Conservation (phyloP, 106 monocot species). For the Narthecium ossifragum region DNA sequence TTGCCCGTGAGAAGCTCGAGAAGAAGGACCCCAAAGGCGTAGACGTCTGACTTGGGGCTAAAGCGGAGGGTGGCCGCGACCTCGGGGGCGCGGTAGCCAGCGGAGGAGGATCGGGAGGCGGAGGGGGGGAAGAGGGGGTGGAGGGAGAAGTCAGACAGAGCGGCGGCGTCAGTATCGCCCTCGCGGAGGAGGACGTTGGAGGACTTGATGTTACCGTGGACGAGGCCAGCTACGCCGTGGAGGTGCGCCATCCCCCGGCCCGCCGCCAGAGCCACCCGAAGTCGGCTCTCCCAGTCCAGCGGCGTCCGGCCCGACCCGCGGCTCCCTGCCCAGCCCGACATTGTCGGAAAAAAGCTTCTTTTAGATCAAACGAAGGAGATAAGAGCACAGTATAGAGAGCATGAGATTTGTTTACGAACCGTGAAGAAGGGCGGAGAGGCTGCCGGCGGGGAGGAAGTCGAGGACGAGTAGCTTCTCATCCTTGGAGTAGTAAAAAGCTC, state of each 20-base stretch:
- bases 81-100: constrained; percentile 46
- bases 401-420: background rate
- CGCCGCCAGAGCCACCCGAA: constrained; percentile 33
- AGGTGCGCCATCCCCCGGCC: constrained; percentile 52
- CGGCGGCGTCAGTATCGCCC: constrained; percentile 18
- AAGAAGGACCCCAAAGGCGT: constrained; percentile 49
- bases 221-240: constrained; percentile 28
- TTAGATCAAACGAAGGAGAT: background rate
- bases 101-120: constrained; percentile 13
- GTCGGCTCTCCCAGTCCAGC: constrained; percentile 38
- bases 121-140: constrained; percentile 11
- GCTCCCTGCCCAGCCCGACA: constrained; percentile 10
- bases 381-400: background rate
- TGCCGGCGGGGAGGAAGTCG: constrained; percentile 38
- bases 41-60: constrained; percentile 34
- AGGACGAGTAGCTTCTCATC: constrained; percentile 50
- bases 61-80: constrained; percentile 16
- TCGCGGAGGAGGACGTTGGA: constrained; percentile 54
- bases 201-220: constrained; percentile 62
- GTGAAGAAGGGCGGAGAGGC: constrained; percentile 34
- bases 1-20: constrained; percentile 58
- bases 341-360: background rate
- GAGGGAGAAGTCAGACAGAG: constrained; percentile 39
- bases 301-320: constrained; percentile 32
- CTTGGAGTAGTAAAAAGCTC: constrained; percentile 23